Conservation (phyloP, 352 stramenopile genomes). For the Globisporangium sylvaticum region DNA sequence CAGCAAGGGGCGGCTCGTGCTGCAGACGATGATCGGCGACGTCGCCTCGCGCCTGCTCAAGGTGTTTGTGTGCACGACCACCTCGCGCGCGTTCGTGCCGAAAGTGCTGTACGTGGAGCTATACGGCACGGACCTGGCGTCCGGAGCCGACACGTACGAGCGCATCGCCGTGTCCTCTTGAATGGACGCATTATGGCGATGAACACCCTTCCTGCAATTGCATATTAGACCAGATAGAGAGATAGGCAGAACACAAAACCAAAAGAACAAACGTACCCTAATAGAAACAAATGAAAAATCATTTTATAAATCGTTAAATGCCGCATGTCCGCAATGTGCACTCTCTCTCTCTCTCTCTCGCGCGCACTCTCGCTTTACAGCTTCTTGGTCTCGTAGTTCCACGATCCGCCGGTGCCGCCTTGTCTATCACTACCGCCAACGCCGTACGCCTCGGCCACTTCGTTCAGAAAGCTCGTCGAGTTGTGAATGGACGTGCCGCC, state of each 20-base stretch:
- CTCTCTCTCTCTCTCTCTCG: background rate
- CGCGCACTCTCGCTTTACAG: conserved; percentile 23
- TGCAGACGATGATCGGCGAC: conserved; percentile 53
- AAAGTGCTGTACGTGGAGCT: conserved; percentile 78
- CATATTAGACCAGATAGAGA: background rate
- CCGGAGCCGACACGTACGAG: conserved; percentile 55
- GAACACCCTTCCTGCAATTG: too few relatives aligned
- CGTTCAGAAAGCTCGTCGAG: conserved; percentile 95
- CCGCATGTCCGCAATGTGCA: background rate
- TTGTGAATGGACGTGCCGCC: conserved; percentile 96
- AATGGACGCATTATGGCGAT: background rate
- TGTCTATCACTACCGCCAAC: conserved; percentile 18
- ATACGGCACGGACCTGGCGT: conserved; percentile 50
- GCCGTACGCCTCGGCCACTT: conserved; percentile 78
- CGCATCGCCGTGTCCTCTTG: conserved; percentile 38
- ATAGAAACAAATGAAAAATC: conserved; percentile 1
- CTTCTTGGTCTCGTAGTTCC: conserved; percentile 68
- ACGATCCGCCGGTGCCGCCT: conserved; percentile 16
- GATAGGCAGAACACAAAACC: too few relatives aligned
- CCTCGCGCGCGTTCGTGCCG: conserved; percentile 54
- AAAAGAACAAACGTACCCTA: background rate
- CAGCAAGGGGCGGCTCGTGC: conserved; percentile 41
- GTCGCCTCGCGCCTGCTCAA: conserved; percentile 57
- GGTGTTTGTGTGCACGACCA: conserved; percentile 65
- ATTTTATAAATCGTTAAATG: conserved; percentile 11